These are phyloP conservation scores for Symbiodinium pilosum DNA, from an alignment of 73 alveolate genomes.

Conservation along the genomic window DNA sequence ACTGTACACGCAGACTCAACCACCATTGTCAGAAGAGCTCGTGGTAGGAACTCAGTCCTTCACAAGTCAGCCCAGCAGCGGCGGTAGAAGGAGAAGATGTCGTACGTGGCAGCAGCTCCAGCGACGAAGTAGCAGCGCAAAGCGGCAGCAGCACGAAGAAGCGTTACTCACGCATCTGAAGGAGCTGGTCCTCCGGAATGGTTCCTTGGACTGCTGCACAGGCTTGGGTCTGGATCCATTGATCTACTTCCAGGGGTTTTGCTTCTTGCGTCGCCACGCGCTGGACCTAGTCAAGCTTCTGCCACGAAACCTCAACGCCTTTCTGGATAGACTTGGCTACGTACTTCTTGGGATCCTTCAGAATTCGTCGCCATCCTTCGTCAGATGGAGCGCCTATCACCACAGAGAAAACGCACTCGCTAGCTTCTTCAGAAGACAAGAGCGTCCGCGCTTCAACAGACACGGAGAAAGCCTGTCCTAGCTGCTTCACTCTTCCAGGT, in stretches of 20 bases:
- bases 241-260: constrained; percentile 22
- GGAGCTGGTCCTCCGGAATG: background rate
- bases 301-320: constrained; percentile 36
- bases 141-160: too few relatives aligned
- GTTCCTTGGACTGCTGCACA: background rate
- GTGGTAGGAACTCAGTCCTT: too few relatives aligned
- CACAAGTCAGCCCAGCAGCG: too few relatives aligned
- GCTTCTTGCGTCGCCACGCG: background rate
- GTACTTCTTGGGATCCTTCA: constrained; percentile 2
- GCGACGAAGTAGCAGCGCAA: too few relatives aligned
- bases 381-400: background rate
- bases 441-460: too few relatives aligned
- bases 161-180: background rate
- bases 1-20: too few relatives aligned
- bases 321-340: constrained; percentile 21
- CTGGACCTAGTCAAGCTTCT: background rate
- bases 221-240: background rate
- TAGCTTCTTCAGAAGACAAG: background rate
- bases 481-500: too few relatives aligned
- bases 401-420: background rate
- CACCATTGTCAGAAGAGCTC: too few relatives aligned
- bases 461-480: too few relatives aligned
- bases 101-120: too few relatives aligned
- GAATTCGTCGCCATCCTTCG: background rate
- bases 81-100: too few relatives aligned